Evolutionary conservation across 2,329 filamentous ascomycete genomes (phyloP).

Genomic region (Cadophora gregata): DNA sequence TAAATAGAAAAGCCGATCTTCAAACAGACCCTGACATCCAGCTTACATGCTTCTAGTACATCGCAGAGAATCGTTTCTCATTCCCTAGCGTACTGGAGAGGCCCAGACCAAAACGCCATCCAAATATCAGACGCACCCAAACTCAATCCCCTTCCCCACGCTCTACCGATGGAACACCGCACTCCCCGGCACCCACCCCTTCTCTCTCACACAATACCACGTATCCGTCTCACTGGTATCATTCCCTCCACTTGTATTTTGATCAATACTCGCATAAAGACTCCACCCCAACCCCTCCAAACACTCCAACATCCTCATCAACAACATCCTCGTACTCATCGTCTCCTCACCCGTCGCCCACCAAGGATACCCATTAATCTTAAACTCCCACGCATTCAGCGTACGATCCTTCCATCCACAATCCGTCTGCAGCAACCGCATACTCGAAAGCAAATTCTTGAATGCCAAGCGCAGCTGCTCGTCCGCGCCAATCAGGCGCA

Average conservation of each 20-base stretch:
- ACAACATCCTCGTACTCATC: slow-evolving; percentile 45
- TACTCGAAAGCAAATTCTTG: slow-evolving; percentile 28
- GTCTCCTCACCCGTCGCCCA: slow-evolving; percentile 44
- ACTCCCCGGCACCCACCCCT: slow-evolving; percentile 34
- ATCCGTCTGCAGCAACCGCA: slow-evolving; percentile 33
- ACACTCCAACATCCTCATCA: slow-evolving; percentile 46
- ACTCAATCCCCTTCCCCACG: background rate
- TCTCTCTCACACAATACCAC: slow-evolving; percentile 39
- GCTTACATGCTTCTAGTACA: no score
- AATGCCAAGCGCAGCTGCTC: slow-evolving; percentile 34
- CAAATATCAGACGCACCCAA: background rate
- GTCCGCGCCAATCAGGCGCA: slow-evolving; percentile 46
- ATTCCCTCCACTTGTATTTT: slow-evolving; percentile 38
- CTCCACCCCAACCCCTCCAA: slow-evolving; percentile 48
- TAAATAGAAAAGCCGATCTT: no score
- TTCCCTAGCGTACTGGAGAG: background rate
- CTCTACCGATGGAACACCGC: slow-evolving; percentile 36
- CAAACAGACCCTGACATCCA: no score
- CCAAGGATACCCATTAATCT: slow-evolving; percentile 47
- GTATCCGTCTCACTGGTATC: slow-evolving; percentile 36
- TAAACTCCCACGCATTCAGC: slow-evolving; percentile 42
- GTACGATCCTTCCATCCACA: slow-evolving; percentile 35
- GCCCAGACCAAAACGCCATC: background rate
- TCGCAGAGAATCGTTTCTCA: background rate
- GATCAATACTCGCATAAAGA: slow-evolving; percentile 49